Percentiles rank a stretch among this genome's conserved stretches.
Conservation (phyloP, 2,329 filamentous ascomycete species). For the Chaetomium strumarium region DNA sequence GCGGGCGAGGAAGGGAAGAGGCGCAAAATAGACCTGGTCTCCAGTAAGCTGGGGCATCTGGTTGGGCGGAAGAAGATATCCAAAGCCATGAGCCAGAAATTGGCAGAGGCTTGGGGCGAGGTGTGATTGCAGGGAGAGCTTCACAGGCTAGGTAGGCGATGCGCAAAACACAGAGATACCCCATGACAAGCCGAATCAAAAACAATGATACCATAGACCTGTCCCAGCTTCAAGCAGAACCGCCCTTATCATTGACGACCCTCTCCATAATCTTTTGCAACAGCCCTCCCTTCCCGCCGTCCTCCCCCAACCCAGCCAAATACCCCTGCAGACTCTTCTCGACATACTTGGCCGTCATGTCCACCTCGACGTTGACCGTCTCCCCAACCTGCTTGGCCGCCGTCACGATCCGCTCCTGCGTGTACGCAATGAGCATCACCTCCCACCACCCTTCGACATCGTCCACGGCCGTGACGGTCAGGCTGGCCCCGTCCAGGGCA, state of each 20-base stretch:
- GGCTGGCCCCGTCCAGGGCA: conserved; percentile 85
- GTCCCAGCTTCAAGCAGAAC: conserved; percentile 32
- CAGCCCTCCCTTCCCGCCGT: conserved; percentile 47
- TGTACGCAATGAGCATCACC: conserved; percentile 97
- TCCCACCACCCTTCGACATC: conserved; percentile 81
- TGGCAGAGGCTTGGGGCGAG: conserved; percentile 67
- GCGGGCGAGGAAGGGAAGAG: conserved; percentile 45
- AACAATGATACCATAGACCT: neutral
- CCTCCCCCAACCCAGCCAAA: conserved; percentile 48
- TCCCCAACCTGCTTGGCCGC: conserved; percentile 74
- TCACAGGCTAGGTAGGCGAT: neutral
- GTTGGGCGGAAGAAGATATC: conserved; percentile 64
- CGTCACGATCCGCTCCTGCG: conserved; percentile 84
- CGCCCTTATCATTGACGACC: conserved; percentile 57
- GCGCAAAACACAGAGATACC: neutral
- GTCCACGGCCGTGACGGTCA: conserved; percentile 84
- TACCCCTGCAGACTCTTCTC: conserved; percentile 86
- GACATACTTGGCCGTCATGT: conserved; percentile 79
- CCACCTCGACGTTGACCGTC: conserved; percentile 85
- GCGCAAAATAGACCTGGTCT: conserved; percentile 56
- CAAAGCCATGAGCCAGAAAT: conserved; percentile 59
- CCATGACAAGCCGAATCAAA: neutral
- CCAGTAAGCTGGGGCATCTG: conserved; percentile 48
- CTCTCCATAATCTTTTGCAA: conserved; percentile 68
- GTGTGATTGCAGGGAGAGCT: conserved; percentile 28